Percentiles rank a stretch among this genome's conserved stretches.
Evolutionary conservation across 352 stramenopile species (phyloP).

Genomic region (Albugo laibachii): DNA sequence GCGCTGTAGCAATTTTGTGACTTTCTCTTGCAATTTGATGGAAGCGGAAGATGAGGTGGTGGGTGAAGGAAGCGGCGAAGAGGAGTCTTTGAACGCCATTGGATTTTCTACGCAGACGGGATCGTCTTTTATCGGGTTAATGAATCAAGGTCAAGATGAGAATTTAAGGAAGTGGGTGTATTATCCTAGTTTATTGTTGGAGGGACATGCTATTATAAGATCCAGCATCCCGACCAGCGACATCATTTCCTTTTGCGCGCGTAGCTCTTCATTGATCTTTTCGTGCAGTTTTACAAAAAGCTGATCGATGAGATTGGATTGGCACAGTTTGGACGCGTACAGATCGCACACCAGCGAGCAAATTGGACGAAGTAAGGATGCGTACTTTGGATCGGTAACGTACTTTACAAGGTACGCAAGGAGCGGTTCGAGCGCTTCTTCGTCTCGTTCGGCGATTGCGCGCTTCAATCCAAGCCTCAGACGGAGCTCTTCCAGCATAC

Average conservation of each 20-base stretch:
- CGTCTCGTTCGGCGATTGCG: constrained; percentile 82
- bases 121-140: too few species aligned
- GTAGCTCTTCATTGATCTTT: constrained; percentile 71
- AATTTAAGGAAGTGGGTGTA: too few species aligned
- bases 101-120: too few species aligned
- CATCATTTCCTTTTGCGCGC: constrained; percentile 70
- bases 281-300: constrained; percentile 86
- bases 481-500: constrained; percentile 89
- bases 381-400: constrained; percentile 88
- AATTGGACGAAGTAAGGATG: constrained; percentile 80
- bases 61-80: too few species aligned
- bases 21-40: constrained; percentile 15
- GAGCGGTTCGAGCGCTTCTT: constrained; percentile 87
- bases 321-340: constrained; percentile 83
- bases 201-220: constrained; percentile 70
- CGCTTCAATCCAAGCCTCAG: constrained; percentile 79
- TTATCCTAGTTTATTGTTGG: constrained; percentile 12
- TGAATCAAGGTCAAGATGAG: too few species aligned
- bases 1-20: constrained; percentile 37
- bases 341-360: constrained; percentile 86
- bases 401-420: constrained; percentile 91
- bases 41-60: too few species aligned
- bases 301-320: constrained; percentile 83
- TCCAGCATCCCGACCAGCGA: constrained; percentile 80
- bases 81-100: too few species aligned